Percentiles rank a stretch among this genome's conserved stretches.
Evolutionary conservation across 23 red algal genomes (phyloP).

Genomic region (Porphyridium purpureum): DNA sequence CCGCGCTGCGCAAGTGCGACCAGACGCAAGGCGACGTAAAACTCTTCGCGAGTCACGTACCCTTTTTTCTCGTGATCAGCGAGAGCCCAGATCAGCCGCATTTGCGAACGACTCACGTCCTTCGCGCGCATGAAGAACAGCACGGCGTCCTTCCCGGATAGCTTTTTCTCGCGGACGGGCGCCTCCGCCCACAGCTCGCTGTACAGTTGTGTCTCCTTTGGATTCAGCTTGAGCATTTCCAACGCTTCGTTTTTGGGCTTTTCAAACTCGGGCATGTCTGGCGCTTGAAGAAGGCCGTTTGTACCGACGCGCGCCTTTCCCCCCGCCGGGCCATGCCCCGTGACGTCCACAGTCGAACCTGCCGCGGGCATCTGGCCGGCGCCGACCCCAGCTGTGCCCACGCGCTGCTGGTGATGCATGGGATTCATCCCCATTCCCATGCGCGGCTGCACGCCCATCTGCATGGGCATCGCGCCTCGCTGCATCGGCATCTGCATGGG

Average conservation of each 20-base stretch:
- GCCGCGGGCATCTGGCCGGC: no score
- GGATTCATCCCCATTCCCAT: no score
- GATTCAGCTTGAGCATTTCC: constrained; percentile 51
- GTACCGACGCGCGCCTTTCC: background rate
- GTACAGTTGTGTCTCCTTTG: constrained; percentile 37
- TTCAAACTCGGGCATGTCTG: background rate
- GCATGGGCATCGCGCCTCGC: no score
- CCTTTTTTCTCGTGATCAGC: constrained; percentile 67
- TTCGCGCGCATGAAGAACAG: constrained; percentile 41
- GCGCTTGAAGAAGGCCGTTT: background rate
- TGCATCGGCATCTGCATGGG: no score
- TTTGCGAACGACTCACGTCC: constrained; percentile 35
- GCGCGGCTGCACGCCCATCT: no score
- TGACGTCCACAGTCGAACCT: background rate
- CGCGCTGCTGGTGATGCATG: no score
- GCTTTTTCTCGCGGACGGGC: constrained; percentile 12
- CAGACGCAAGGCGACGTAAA: constrained; percentile 89
- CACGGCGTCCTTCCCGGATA: constrained; percentile 32
- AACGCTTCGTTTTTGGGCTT: constrained; percentile 6
- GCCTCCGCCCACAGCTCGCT: constrained; percentile 49
- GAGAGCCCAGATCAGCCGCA: constrained; percentile 71
- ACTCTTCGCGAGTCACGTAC: constrained; percentile 41
- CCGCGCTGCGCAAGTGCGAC: constrained; percentile 83
- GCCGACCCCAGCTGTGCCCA: no score
- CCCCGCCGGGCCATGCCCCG: background rate